Evolutionary conservation across 73 alveolate species (phyloP), one percentile per base, ranked within the genome.

Genomic region (Stentor coeruleus): DNA sequence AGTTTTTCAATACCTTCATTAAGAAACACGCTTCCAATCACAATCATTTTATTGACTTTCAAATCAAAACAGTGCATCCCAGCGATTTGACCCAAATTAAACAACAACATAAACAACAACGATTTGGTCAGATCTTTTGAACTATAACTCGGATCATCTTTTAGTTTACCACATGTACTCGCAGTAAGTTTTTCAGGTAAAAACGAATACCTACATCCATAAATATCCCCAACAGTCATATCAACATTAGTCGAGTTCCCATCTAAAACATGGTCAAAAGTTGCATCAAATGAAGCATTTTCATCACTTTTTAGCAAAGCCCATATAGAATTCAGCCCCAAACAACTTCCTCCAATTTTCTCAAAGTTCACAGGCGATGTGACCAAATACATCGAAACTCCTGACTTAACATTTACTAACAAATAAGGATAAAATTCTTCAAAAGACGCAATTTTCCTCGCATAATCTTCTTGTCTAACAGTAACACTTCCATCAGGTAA

Each of bases 141-240:
- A 49, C 20, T 20, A 49, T 20, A 11, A 49, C 6, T 20, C 6
- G 66, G 66, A 49, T 11, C 6, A 49, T 91, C 92, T 60, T 83
- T 83, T 35, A 93, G 59, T 82, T 92, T 92, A 2, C 96, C 93
- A 90, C 93, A 93, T 60, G 93, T 77, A 42, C 93, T 81, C 36
- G 96, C 98, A 40, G 91, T 92, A 75, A 89, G 57, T 38, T 92
- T 84, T 4, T 86, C 86, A 38, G 90, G 84, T 39, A 93, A 85
- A 28, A 92, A 89, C n/a, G 87, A 80, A 87, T 91, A 91, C 41
- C 55, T 81, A 3, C 95, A 89, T 3, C 98, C 98, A 84, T 93
- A 93, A 28, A 93, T 93, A 87, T 93, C 98, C 28, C 97, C 96
- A 0, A 93, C 98, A 73, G 94, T 82, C 91, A 93, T 86, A 83